Conservation (phyloP, 306 rosid genomes). For the Corylus heterophylla region DNA sequence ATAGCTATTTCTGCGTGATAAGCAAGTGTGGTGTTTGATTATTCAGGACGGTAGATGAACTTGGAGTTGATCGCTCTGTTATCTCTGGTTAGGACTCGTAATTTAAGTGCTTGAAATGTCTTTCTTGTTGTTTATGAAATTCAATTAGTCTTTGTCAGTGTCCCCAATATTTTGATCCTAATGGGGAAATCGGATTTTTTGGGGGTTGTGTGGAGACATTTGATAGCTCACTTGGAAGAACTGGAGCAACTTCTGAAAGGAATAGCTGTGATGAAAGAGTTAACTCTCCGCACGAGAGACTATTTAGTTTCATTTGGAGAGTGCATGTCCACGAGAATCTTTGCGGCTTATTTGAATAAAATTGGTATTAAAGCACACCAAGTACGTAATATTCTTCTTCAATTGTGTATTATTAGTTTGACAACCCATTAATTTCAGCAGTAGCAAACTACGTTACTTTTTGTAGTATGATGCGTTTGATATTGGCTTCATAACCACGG, state of each 20-base stretch:
- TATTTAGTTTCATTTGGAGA: conserved; percentile 96
- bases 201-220: conserved; percentile 7
- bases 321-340: conserved; percentile 96
- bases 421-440: not conserved
- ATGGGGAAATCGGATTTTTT: not conserved
- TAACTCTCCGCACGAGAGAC: conserved; percentile 83
- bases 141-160: not conserved
- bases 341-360: conserved; percentile 74
- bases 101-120: not conserved
- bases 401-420: conserved; percentile 8
- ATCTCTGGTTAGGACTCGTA: conserved; percentile 20
- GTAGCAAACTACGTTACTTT: not conserved
- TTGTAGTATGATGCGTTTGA: conserved; percentile 95
- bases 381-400: conserved; percentile 44
- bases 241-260: conserved; percentile 92
- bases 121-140: not conserved
- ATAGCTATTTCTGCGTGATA: not conserved
- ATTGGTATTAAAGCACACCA: conserved; percentile 76
- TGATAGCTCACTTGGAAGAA: conserved; percentile 76
- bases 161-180: not conserved
- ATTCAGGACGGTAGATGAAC: conserved; percentile 27
- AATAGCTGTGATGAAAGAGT: conserved; percentile 92
- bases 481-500: conserved; percentile 89
- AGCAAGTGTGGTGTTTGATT: not conserved
- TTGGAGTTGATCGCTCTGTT: conserved; percentile 29